A percentile compares a stretch with the other conserved stretches of the same genome.
Conservation (phyloP, 768 basidiomycete genomes). For the Boletus subparvulus region DNA sequence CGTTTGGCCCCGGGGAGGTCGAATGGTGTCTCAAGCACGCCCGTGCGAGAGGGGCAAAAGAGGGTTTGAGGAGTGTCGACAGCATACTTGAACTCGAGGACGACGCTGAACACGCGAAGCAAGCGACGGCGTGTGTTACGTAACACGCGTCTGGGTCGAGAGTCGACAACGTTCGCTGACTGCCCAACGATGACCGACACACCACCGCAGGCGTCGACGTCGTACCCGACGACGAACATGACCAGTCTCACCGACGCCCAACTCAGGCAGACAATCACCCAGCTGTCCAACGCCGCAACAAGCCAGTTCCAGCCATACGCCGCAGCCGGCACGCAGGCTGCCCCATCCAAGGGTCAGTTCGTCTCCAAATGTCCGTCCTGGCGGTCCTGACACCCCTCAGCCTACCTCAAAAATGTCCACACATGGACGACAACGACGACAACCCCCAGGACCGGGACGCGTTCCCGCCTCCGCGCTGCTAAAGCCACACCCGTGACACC, state of each 20-base stretch:
- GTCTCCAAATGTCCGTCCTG: not conserved
- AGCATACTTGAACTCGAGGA: constrained; percentile 17
- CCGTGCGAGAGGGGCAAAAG: constrained; percentile 3
- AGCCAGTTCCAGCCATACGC: constrained; percentile 37
- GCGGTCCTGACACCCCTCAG: constrained; percentile 31
- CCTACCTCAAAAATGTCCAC: constrained; percentile 68
- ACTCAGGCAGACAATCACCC: constrained; percentile 60
- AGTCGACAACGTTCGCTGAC: not conserved
- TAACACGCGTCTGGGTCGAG: constrained; percentile 23
- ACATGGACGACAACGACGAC: constrained; percentile 65
- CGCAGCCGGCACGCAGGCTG: constrained; percentile 30
- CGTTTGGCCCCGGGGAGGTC: constrained; percentile 31
- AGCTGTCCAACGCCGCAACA: constrained; percentile 43
- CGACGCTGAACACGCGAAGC: not conserved
- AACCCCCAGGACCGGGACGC: constrained; percentile 42
- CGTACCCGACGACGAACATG: constrained; percentile 37
- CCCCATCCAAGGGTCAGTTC: constrained; percentile 30
- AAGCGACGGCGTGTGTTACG: constrained; percentile 13
- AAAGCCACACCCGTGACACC: constrained; percentile 42
- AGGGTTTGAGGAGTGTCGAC: constrained; percentile 10
- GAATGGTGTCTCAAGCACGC: constrained; percentile 18
- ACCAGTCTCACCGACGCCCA: constrained; percentile 59
- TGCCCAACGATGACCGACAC: constrained; percentile 29
- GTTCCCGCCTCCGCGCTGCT: constrained; percentile 37
- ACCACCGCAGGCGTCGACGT: constrained; percentile 26